phyloP scores from a whole-genome alignment of 345 rosid species.

The Gossypium herbaceum region DNA sequence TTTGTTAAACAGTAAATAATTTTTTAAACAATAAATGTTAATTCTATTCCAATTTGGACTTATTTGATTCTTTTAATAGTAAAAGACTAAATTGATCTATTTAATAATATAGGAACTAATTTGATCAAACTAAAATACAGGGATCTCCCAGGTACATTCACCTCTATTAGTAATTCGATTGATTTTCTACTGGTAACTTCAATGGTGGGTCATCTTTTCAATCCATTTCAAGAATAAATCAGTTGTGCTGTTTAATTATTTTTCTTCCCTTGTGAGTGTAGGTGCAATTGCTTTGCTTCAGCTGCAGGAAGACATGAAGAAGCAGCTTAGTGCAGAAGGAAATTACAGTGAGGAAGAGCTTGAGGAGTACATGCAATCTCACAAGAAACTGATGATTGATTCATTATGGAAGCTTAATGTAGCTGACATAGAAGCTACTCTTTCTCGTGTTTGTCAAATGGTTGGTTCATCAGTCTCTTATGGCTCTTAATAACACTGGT shows the following conservation, averaged over 20 bases:
- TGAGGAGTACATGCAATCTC: slow-evolving; percentile 78
- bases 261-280: slow-evolving; percentile 27
- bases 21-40: too few relatives aligned
- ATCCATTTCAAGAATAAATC: not conserved
- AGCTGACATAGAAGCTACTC: slow-evolving; percentile 95
- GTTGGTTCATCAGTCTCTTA: slow-evolving; percentile 27
- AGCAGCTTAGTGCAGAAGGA: slow-evolving; percentile 76
- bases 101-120: too few relatives aligned
- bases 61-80: too few relatives aligned
- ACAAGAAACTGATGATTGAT: slow-evolving; percentile 91
- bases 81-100: too few relatives aligned
- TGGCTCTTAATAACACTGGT: slow-evolving; percentile 7
- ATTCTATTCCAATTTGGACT: too few relatives aligned
- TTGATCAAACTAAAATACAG: too few relatives aligned
- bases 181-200: not conserved
- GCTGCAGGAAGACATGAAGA: slow-evolving; percentile 97
- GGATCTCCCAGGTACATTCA: too few relatives aligned
- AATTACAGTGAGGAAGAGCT: slow-evolving; percentile 86
- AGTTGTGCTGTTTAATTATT: not conserved
- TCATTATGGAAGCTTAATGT: slow-evolving; percentile 99
- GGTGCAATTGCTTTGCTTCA: slow-evolving; percentile 97
- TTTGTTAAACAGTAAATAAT: too few relatives aligned
- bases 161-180: not conserved
- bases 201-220: not conserved
- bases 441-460: slow-evolving; percentile 95